These are phyloP conservation scores for Phytophthora palmivora DNA, from an alignment of 352 stramenopile species.

Conservation along the genomic window DNA sequence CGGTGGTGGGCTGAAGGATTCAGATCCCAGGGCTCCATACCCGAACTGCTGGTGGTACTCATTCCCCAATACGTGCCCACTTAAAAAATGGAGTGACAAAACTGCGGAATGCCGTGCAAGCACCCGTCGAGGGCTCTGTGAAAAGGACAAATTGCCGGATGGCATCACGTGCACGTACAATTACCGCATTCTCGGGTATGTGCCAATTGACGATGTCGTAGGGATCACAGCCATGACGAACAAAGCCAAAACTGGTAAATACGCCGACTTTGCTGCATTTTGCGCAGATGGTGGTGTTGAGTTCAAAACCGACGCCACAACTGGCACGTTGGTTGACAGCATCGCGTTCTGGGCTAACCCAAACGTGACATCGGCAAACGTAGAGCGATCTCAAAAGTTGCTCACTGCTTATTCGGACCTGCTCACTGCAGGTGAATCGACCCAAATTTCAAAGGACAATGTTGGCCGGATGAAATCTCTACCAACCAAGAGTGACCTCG, in stretches of 20 bases:
- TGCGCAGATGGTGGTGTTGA: slow-evolving; percentile 55
- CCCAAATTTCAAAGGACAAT: slow-evolving; percentile 33
- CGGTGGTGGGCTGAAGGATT: slow-evolving; percentile 38
- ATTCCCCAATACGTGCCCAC: slow-evolving; percentile 57
- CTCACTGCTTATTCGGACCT: slow-evolving; percentile 53
- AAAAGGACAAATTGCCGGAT: slow-evolving; percentile 54
- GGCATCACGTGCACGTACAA: slow-evolving; percentile 68
- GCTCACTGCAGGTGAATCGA: slow-evolving; percentile 25
- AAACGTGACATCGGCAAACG: slow-evolving; percentile 39
- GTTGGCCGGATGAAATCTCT: slow-evolving; percentile 50
- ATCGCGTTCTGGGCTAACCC: slow-evolving; percentile 69
- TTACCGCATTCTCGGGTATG: slow-evolving; percentile 66
- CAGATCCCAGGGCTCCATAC: slow-evolving; percentile 51
- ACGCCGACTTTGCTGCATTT: slow-evolving; percentile 53
- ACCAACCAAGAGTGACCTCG: slow-evolving; percentile 39
- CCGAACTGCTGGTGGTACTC: slow-evolving; percentile 61
- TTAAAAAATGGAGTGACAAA: slow-evolving; percentile 47
- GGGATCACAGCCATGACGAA: slow-evolving; percentile 67
- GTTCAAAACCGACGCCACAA: slow-evolving; percentile 34
- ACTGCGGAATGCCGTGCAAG: slow-evolving; percentile 48
- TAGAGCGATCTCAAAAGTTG: slow-evolving; percentile 40
- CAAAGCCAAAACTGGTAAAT: slow-evolving; percentile 28
- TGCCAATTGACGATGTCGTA: slow-evolving; percentile 76
- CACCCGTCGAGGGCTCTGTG: slow-evolving; percentile 55
- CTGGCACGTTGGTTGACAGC: slow-evolving; percentile 15